Evolutionary conservation across 176 grass and related monocot genomes (phyloP).

Genomic region (Tillandsia fasciculata): DNA sequence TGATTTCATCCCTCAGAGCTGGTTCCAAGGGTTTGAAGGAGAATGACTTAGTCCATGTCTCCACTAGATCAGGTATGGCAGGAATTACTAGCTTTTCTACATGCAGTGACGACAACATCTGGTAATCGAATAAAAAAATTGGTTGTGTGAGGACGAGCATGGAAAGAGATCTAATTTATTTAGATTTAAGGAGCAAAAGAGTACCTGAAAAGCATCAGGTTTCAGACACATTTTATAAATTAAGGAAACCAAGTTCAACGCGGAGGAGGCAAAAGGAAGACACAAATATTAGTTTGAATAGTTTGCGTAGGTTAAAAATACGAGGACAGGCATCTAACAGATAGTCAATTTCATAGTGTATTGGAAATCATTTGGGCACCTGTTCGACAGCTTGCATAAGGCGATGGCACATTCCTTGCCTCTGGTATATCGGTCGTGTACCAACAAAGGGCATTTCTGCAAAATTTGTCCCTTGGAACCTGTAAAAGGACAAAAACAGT

Average conservation of each 20-base stretch:
- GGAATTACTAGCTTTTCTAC: conserved; percentile 62
- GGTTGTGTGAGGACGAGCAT: not conserved
- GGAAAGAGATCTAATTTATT: conserved; percentile 7
- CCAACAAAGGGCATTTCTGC: conserved; percentile 79
- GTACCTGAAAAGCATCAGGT: not conserved
- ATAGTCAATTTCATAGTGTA: not conserved
- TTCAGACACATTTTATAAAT: no score
- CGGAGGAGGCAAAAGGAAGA: no score
- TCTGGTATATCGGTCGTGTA: conserved; percentile 59
- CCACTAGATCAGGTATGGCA: conserved; percentile 36
- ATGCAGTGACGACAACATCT: conserved; percentile 45
- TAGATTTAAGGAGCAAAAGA: not conserved
- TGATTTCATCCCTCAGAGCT: conserved; percentile 31
- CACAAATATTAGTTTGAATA: not conserved
- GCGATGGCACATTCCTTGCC: conserved; percentile 57
- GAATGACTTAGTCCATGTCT: conserved; percentile 62
- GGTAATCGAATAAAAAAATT: not conserved
- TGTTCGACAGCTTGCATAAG: conserved; percentile 61
- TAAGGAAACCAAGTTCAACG: no score
- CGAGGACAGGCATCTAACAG: not conserved
- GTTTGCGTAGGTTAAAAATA: not conserved
- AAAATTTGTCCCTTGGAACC: conserved; percentile 61
- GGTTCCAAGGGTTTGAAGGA: conserved; percentile 33
- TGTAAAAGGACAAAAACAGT: conserved; percentile 13
- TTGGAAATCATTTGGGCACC: conserved; percentile 18